Evolutionary conservation across 176 grass and related monocot genomes (phyloP), one percentile per base, ranked within the genome.

Genomic region (Areca catechu): DNA sequence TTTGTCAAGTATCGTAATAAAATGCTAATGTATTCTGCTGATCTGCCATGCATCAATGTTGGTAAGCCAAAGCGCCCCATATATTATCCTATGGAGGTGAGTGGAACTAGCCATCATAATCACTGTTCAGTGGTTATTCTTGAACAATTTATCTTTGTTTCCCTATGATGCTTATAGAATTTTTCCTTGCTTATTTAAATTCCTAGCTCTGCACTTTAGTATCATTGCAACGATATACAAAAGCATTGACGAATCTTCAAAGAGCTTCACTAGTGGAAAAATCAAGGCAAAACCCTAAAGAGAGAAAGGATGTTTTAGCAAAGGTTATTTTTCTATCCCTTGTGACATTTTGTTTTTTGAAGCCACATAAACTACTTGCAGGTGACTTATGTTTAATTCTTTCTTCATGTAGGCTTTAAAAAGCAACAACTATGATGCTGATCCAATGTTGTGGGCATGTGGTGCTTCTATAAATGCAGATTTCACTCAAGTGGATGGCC

Each of bases 31-130:
- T 97, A 84, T 50, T 90, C 86, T 77, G 86, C 71, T 56, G 58
- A 80, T n/a, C 60, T 69, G 30, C 92, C 92, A 0, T 97, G 92
- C 75, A 79, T 97, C 15, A 97, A 97, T 78, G 92, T 91, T 68
- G 92, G 92, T 27, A 97, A 90, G 24, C 92, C 83, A 0, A 97
- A 85, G 54, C 67, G 92, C 0, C 92, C 92, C 1, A 85, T 83
- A 0, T 97, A 84, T 67, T 76, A 85, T 0, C 86, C 92, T 0
- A 56, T 97, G 1, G 92, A 97, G 83, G 92, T 91, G 7, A 48
- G 57, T 58, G 17, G 22, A 34, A 37, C 34, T 37, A 37, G 2
- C 34, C 34, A 37, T 37, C 34, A 10, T 37, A 37, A 37, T 37
- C 2, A 37, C 34, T 37, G 34, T 2, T 37, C 34, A 12, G 7